Evolutionary conservation across 805 yeast species (phyloP), one percentile per base, ranked within the genome.

Genomic region (Ogataea naganishii): DNA sequence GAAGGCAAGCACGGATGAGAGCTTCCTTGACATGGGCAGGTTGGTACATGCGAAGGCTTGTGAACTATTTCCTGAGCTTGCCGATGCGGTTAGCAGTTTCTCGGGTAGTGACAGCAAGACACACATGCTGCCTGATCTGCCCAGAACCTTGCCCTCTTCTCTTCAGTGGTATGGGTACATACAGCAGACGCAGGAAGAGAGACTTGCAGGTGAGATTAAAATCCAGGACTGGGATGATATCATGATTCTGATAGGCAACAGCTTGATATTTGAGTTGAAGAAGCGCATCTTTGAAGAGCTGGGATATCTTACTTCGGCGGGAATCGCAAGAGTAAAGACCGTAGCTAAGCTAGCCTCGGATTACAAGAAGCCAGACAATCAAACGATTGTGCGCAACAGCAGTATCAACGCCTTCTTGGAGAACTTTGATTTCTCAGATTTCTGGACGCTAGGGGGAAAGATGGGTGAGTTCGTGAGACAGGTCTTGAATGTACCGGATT

Each of bases 1-100:
- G 51, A 88, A 88, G 56, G 97, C 96, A 0, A 85, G 96, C 56
- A 92, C 88, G 13, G 98, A 92, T 56, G 98, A 92, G 56, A 77
- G 86, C 28, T 92, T 80, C 48, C 40, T 92, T 41, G 96, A 92
- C 55, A 52, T 92, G 23, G 95, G 96, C 0, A 59, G 80, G 22
- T 41, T 71, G 15, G 71, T 84, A 0, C 66, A 70, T 41, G 35
- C 49, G 2, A 56, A 49, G 29, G 51, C 75, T 8, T 26, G 64
- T 3, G 56, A 55, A 9, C 22, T 53, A 3, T 69, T 70, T 29
- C 89, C 94, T 0, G 46, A 57, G 6, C 36, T 77, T 12, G 18
- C 46, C 3, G 40, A 43, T 3, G 24, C 17, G 1, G 24, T 33
- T 22, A 20, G 26, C 5, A 26, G 22, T 9, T 6, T 32, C 26